Percentiles rank a stretch among this genome's conserved stretches.
Conservation (phyloP, 2,329 filamentous ascomycete species). For the Dactylellina leptospora region DNA sequence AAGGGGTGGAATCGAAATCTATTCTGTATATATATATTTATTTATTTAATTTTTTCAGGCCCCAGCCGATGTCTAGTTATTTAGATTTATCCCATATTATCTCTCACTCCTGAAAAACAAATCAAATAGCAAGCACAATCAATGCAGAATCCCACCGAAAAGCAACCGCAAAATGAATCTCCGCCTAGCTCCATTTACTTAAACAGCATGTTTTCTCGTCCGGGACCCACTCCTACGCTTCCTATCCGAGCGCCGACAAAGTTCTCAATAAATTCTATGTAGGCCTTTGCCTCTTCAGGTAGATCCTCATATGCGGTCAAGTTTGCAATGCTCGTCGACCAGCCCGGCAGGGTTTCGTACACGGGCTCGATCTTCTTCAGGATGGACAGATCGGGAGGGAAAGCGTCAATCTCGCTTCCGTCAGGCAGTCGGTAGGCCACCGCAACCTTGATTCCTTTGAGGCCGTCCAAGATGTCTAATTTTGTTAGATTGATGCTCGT, state of each 20-base stretch:
- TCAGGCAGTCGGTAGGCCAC: constrained; percentile 71
- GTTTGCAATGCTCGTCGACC: constrained; percentile 71
- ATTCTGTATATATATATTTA: constrained; percentile 22
- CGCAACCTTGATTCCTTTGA: constrained; percentile 77
- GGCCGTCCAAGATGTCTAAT: constrained; percentile 76
- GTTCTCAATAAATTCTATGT: constrained; percentile 74
- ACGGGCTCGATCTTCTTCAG: constrained; percentile 71
- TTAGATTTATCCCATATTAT: too few species aligned
- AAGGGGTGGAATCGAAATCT: too few species aligned
- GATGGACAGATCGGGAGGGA: constrained; percentile 70
- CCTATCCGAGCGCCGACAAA: constrained; percentile 71
- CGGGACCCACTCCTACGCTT: constrained; percentile 74
- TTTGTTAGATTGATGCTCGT: constrained; percentile 70
- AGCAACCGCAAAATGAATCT: constrained; percentile 12
- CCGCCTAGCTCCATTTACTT: constrained; percentile 14
- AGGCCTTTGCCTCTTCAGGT: constrained; percentile 71
- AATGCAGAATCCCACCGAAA: constrained; percentile 27
- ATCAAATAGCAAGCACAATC: constrained; percentile 10
- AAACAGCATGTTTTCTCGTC: constrained; percentile 65
- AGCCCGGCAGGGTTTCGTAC: constrained; percentile 75
- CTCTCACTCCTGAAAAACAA: constrained; percentile 28
- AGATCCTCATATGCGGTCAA: constrained; percentile 70
- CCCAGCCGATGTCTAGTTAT: too few species aligned
- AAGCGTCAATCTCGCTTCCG: constrained; percentile 67
- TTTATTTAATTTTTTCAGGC: too few species aligned